Percentiles rank a stretch among this genome's conserved stretches.
Evolutionary conservation across 2,329 filamentous ascomycete genomes (phyloP).

Genomic region (Beauveria scarabaeidicola): DNA sequence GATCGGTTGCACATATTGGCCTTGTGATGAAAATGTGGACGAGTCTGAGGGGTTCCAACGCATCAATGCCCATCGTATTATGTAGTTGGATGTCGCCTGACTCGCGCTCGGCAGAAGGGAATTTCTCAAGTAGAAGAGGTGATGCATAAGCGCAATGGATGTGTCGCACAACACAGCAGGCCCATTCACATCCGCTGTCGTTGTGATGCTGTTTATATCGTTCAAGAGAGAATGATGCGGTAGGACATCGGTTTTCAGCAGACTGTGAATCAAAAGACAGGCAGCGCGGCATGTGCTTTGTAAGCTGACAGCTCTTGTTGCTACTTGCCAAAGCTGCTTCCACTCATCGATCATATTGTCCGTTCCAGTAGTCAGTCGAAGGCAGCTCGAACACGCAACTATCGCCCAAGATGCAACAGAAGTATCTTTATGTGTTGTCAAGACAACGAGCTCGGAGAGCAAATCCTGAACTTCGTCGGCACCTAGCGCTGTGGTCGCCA

Average conservation of each 20-base stretch:
- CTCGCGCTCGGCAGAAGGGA: constrained; percentile 60
- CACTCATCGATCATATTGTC: constrained; percentile 43
- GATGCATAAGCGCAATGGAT: constrained; percentile 63
- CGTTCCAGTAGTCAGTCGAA: constrained; percentile 18
- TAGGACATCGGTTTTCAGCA: constrained; percentile 60
- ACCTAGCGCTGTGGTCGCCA: constrained; percentile 36
- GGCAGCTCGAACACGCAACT: constrained; percentile 59
- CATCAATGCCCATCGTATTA: constrained; percentile 73
- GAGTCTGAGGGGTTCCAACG: constrained; percentile 61
- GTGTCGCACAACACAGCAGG: constrained; percentile 74
- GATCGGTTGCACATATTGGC: constrained; percentile 48
- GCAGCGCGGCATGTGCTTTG: constrained; percentile 66
- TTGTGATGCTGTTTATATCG: constrained; percentile 63
- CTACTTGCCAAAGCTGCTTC: constrained; percentile 68
- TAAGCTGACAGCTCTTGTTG: constrained; percentile 61
- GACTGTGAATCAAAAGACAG: constrained; percentile 60
- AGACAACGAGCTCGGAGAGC: constrained; percentile 48
- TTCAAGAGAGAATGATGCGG: constrained; percentile 59
- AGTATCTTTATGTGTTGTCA: constrained; percentile 61
- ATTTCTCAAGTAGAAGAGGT: constrained; percentile 57
- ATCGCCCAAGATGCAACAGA: constrained; percentile 71
- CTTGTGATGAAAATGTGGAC: background rate
- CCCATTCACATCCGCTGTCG: constrained; percentile 71
- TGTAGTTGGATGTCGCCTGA: constrained; percentile 57
- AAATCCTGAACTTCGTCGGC: constrained; percentile 45